Conservation (phyloP, 2,329 filamentous ascomycete species). For the Cadophora malorum region DNA sequence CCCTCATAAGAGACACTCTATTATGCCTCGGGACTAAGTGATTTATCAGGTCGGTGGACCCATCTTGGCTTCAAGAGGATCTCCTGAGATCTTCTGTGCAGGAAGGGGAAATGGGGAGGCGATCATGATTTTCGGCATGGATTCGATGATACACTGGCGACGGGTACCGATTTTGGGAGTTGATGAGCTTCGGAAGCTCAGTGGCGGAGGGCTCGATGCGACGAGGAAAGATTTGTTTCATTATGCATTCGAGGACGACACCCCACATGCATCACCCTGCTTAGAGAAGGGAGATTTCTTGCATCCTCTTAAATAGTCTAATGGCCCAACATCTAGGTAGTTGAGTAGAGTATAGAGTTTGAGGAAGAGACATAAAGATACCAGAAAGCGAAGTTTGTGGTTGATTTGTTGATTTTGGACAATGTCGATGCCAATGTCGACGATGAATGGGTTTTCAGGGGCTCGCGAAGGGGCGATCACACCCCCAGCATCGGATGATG, state of each 20-base stretch:
- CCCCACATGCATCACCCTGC: constrained; percentile 24
- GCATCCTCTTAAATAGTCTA: constrained; percentile 25
- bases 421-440: constrained; percentile 1
- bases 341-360: constrained; percentile 16
- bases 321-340: constrained; percentile 1
- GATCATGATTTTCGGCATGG: constrained; percentile 29
- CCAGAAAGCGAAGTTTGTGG: constrained; percentile 5
- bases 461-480: constrained; percentile 22
- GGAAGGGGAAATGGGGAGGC: constrained; percentile 12
- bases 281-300: constrained; percentile 9
- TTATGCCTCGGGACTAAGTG: constrained; percentile 17
- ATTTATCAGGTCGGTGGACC: constrained; percentile 4
- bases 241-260: constrained; percentile 29
- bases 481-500: constrained; percentile 14
- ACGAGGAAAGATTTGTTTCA: constrained; percentile 34
- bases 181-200: constrained; percentile 19
- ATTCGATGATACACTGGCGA: constrained; percentile 33
- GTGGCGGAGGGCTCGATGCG: constrained; percentile 27
- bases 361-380: not conserved
- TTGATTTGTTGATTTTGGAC: constrained; percentile 8
- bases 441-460: constrained; percentile 16
- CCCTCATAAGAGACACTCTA: not conserved
- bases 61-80: constrained; percentile 26
- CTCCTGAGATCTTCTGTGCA: constrained; percentile 24
- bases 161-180: constrained; percentile 12